Evolutionary conservation across 139 green algal genomes (phyloP), one percentile per base, ranked within the genome.

Genomic region (Chlorella ohadii): DNA sequence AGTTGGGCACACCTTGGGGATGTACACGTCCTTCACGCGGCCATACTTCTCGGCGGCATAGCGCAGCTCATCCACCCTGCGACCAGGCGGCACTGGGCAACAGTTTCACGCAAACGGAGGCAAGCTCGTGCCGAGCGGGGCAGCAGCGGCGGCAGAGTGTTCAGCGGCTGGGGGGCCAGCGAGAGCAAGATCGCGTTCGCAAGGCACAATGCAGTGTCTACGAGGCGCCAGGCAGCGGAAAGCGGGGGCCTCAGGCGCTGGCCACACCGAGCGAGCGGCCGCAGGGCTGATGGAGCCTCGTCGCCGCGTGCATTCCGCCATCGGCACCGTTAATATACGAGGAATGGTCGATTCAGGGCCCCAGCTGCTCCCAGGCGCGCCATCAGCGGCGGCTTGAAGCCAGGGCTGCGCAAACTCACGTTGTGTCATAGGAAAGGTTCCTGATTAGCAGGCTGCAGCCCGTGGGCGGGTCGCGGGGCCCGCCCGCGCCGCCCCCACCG

Each of bases 11-110:
- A 59, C 51, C 28, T 82, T 82, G 36, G 76, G 76, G 25, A 82
- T 71, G 36, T 82, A 82, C 13, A 82, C 88, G 23, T 90, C 83
- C 59, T 83, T 82, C 17, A 89, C 67, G 20, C 57, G 75, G 0
- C 88, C 88, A 74, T 89, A 92, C 51, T 87, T 87, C 68, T 91
- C 88, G 15, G 82, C 83, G 2, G 71, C 57, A 38, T 88, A 85
- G 25, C 83, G 66, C 41, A 91, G 25, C 55, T 90, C 88, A 3
- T 85, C 80, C 36, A 41, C 23, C 2, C 80, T 85, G 80, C 68
- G 61, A 51, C 3, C 3, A 22, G 20, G 7, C 3, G 7, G 1
- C n/a, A n/a, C n/a, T n/a, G n/a, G n/a, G n/a, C n/a, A n/a, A n/a
- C n/a, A n/a, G n/a, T n/a, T n/a, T n/a, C n/a, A n/a, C n/a, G 23